phyloP scores from a whole-genome alignment of 176 grass and related monocot genomes.

The Oryza glumipatula region DNA sequence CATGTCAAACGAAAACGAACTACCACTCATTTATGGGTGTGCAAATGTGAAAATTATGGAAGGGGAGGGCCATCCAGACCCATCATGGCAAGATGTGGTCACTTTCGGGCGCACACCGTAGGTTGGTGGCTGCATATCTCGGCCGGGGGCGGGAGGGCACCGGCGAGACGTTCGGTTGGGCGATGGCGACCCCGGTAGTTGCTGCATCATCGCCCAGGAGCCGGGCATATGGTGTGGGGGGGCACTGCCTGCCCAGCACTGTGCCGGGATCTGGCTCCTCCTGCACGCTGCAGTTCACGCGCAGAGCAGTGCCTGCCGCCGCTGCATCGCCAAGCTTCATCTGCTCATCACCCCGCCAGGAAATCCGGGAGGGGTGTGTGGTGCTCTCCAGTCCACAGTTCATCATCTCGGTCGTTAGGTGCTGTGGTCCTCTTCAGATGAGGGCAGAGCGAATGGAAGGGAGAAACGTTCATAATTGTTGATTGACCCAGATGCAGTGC shows the following conservation, averaged over 20 bases:
- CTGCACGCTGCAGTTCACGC: too few relatives aligned
- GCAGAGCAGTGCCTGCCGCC: background rate
- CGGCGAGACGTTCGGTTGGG: constrained; percentile 23
- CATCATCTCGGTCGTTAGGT: background rate
- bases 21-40: background rate
- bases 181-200: constrained; percentile 48
- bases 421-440: background rate
- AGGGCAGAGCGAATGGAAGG: background rate
- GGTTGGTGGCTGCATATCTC: constrained; percentile 32
- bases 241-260: background rate
- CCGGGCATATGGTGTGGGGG: constrained; percentile 12
- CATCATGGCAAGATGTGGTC: background rate
- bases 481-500: background rate
- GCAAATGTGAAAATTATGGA: background rate
- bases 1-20: background rate
- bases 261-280: constrained; percentile 29
- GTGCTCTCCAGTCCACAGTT: background rate
- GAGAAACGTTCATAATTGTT: background rate
- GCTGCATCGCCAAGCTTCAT: background rate
- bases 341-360: constrained; percentile 3
- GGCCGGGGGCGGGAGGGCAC: constrained; percentile 28
- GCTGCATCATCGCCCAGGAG: constrained; percentile 45
- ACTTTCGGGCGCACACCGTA: background rate
- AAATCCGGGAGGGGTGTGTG: background rate
- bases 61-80: background rate